phyloP scores from a whole-genome alignment of 768 basidiomycete species.

The Lactarius indigo region DNA sequence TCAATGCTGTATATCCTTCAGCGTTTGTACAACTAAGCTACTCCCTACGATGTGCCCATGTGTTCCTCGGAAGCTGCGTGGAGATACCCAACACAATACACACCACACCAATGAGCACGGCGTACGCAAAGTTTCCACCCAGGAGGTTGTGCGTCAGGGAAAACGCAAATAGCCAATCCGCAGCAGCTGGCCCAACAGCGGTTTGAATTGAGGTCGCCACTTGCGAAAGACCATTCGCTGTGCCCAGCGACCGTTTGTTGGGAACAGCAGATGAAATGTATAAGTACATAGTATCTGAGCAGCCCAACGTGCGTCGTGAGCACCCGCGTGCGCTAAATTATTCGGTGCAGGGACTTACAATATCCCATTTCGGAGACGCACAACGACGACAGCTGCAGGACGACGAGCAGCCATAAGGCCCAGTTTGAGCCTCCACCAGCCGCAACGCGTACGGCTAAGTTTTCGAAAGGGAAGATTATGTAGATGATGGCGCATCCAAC shows the following conservation, averaged over 20 bases:
- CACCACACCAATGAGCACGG: background rate
- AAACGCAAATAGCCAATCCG: slow-evolving; percentile 63
- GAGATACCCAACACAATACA: background rate
- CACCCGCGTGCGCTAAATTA: background rate
- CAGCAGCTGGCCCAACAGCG: slow-evolving; percentile 48
- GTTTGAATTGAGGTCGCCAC: slow-evolving; percentile 36
- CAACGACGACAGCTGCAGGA: background rate
- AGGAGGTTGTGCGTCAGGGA: slow-evolving; percentile 40
- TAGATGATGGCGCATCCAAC: slow-evolving; percentile 27
- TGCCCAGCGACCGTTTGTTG: slow-evolving; percentile 58
- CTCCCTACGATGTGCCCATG: background rate
- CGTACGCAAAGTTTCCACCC: background rate
- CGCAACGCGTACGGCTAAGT: background rate
- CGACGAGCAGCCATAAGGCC: background rate
- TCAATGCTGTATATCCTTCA: too few species aligned
- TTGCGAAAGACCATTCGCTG: slow-evolving; percentile 55
- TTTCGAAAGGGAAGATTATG: slow-evolving; percentile 29
- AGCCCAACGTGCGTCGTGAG: slow-evolving; percentile 19
- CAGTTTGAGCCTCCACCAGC: background rate
- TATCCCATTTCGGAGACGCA: background rate
- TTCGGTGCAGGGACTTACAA: background rate
- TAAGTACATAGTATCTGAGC: slow-evolving; percentile 60
- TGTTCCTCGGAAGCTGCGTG: background rate
- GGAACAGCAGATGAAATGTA: slow-evolving; percentile 63
- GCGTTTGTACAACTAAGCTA: background rate